Conservation (phyloP, 371 early-diverging fungal genomes). For the Zopfochytrium polystomum region DNA sequence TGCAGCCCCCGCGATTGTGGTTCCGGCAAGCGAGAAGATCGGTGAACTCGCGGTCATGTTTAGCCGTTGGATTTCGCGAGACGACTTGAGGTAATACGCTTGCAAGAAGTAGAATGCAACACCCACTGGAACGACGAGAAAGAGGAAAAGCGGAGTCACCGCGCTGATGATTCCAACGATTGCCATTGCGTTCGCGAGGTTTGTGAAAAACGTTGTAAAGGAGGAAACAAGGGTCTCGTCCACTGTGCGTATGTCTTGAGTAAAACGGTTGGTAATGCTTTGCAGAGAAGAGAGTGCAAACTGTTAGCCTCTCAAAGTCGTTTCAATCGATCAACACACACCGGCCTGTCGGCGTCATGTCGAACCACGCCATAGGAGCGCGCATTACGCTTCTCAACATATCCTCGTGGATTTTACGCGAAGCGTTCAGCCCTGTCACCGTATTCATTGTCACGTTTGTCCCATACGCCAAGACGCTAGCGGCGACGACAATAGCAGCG, state of each 20-base stretch:
- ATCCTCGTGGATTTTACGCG: constrained; percentile 42
- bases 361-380: constrained; percentile 88
- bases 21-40: constrained; percentile 34
- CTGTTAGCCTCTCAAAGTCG: constrained; percentile 22
- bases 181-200: constrained; percentile 38
- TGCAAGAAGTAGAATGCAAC: constrained; percentile 33
- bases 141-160: constrained; percentile 23
- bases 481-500: constrained; percentile 44
- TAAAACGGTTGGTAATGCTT: constrained; percentile 24
- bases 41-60: constrained; percentile 52
- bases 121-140: constrained; percentile 30
- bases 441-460: constrained; percentile 20
- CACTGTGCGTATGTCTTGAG: constrained; percentile 23
- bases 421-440: constrained; percentile 11
- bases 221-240: constrained; percentile 53
- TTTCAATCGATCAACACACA: constrained; percentile 35
- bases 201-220: constrained; percentile 39
- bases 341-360: constrained; percentile 79
- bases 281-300: constrained; percentile 28
- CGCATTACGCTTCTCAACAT: constrained; percentile 48
- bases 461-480: constrained; percentile 39
- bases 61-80: constrained; percentile 44
- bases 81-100: constrained; percentile 31
- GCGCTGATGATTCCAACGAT: constrained; percentile 21
- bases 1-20: constrained; percentile 59